Percentiles rank a stretch among this genome's conserved stretches.
Conservation (phyloP, 1,284 basidiomycete species). For the Fomitopsis pinicola region DNA sequence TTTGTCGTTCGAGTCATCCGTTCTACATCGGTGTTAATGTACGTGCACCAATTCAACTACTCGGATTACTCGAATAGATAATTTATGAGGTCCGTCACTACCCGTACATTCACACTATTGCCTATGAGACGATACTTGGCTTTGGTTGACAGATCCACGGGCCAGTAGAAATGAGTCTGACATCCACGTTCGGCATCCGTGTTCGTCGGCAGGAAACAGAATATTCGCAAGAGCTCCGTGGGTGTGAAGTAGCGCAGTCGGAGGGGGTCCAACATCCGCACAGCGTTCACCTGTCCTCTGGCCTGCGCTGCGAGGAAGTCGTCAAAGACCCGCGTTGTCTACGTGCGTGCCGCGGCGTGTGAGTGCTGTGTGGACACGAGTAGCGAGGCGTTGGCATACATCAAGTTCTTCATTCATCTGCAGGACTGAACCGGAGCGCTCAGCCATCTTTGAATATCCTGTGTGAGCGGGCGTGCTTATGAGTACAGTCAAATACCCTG, state of each 20-base stretch:
- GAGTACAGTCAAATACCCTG: background rate
- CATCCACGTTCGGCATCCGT: background rate
- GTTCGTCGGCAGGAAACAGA: conserved; percentile 44
- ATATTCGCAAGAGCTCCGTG: conserved; percentile 62
- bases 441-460: conserved; percentile 75
- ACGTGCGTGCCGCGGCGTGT: background rate
- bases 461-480: background rate
- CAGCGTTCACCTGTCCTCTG: conserved; percentile 35
- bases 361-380: background rate
- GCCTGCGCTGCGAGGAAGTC: conserved; percentile 46
- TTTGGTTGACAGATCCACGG: conserved; percentile 51
- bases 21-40: background rate
- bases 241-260: conserved; percentile 70
- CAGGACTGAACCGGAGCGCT: conserved; percentile 69
- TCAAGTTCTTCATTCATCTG: conserved; percentile 65
- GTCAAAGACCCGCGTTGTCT: conserved; percentile 64
- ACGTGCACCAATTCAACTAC: background rate
- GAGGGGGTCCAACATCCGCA: conserved; percentile 53
- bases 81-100: conserved; percentile 52
- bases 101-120: conserved; percentile 75
- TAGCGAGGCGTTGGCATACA: conserved; percentile 46
- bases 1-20: background rate
- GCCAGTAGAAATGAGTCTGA: conserved; percentile 51
- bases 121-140: conserved; percentile 72
- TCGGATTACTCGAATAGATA: conserved; percentile 33